Conservation (phyloP, 2,329 filamentous ascomycete genomes). For the Coniochaeta pulveracea region DNA sequence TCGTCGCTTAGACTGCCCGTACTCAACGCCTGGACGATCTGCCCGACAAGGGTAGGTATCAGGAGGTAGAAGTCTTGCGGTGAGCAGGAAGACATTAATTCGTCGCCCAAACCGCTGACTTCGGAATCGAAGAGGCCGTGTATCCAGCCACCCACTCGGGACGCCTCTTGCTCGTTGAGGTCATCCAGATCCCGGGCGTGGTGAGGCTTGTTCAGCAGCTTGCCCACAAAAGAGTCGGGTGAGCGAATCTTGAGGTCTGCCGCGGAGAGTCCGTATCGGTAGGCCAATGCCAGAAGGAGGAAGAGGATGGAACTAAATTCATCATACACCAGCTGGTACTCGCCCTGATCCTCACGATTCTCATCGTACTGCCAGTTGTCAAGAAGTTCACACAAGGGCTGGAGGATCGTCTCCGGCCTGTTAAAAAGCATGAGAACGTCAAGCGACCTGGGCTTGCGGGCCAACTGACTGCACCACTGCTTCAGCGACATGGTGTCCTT, state of each 20-base stretch:
- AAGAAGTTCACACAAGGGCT: constrained; percentile 62
- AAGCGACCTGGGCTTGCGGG: constrained; percentile 57
- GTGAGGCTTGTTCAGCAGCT: constrained; percentile 50
- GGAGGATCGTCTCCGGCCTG: constrained; percentile 56
- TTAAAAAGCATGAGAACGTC: constrained; percentile 70
- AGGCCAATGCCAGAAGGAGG: constrained; percentile 61
- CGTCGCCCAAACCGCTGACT: constrained; percentile 62
- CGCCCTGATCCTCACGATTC: constrained; percentile 72
- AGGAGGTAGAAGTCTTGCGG: constrained; percentile 76
- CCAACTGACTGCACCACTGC: constrained; percentile 60
- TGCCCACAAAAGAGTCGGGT: constrained; percentile 56
- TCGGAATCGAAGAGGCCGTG: constrained; percentile 67
- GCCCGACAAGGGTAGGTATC: constrained; percentile 65
- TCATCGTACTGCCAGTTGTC: constrained; percentile 76
- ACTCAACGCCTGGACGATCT: constrained; percentile 61
- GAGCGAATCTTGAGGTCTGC: constrained; percentile 51
- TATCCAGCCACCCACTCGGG: constrained; percentile 63
- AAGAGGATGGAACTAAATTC: constrained; percentile 72
- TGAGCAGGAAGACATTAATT: constrained; percentile 70
- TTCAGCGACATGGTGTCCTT: constrained; percentile 77
- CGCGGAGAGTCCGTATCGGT: constrained; percentile 58
- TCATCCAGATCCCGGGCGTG: constrained; percentile 45
- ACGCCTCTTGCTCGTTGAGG: constrained; percentile 51
- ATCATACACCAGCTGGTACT: constrained; percentile 78
- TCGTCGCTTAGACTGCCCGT: constrained; percentile 55